Conservation (phyloP, 257 asterid species). For the Solanum microdontum region DNA sequence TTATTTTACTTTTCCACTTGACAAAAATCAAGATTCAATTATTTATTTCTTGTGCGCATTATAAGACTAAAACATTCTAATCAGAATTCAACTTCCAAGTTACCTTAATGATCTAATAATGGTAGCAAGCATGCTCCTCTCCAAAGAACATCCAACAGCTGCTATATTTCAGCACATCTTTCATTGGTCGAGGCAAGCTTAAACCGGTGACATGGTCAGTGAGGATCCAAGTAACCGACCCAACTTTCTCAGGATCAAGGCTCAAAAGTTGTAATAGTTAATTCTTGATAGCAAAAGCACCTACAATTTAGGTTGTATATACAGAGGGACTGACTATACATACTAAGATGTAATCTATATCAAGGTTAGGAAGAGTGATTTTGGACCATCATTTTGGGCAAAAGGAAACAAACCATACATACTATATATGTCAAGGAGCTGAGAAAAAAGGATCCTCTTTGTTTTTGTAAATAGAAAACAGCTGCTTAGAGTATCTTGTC, state of each 20-base stretch:
- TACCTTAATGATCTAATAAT: neutral
- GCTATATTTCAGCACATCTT: neutral
- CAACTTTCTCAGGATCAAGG: neutral
- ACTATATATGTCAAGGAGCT: constrained; percentile 9
- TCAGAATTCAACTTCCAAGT: neutral
- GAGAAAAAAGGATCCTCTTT: constrained; percentile 42
- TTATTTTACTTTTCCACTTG: too few relatives aligned
- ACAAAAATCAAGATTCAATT: too few relatives aligned
- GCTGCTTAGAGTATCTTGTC: constrained; percentile 40
- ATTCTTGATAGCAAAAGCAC: neutral
- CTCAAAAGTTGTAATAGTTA: neutral
- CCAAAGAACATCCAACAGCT: neutral
- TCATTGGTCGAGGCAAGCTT: neutral
- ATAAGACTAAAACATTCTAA: neutral
- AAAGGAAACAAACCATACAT: neutral
- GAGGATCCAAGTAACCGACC: neutral
- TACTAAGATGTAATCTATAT: neutral
- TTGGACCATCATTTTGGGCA: neutral
- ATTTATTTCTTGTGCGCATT: neutral
- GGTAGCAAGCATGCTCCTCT: neutral
- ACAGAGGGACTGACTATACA: neutral
- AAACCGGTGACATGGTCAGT: neutral
- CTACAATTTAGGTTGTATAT: neutral
- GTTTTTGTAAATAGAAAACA: constrained; percentile 40
- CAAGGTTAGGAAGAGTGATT: neutral